Base-by-base conservation (phyloP, 2,329 filamentous ascomycete species). In the Gnomoniopsis smithogilvyi region DNA sequence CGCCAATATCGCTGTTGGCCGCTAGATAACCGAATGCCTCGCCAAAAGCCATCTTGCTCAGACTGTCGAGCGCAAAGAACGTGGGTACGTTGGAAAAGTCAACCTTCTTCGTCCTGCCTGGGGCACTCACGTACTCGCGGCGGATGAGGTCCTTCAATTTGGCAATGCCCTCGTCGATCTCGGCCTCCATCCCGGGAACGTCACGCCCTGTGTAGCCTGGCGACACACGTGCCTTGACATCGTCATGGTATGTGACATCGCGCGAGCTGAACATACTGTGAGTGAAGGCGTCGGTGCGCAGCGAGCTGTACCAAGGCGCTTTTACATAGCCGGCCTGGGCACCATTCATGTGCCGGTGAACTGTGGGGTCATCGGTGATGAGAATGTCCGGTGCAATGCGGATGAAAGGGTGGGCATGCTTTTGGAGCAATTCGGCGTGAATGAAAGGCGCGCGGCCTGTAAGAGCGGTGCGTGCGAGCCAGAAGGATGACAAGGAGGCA, bases 21-120 rank as follows among this genome's bases (percentile, higher is more conserved):
- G 68, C 69, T 2, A 80, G 66, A 62, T 75, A 77, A 12, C 77
- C 77, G 60, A 80, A 79, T 1, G 73, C 64, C 43, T 73, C 63
- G 22, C 79, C 78, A 33, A 81, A 75, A 1, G 76, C 76, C 4
- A 82, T 62, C 46, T 73, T 73, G 47, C 73, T 77, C 54, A 83
- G 77, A 24, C 80, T 75, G 62, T 82, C 80, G 1, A 82, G 67
- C 0, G 78, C 77, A 54, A 80, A 76, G 69, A 73, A 80, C 30
- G 78, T 74, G 3, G 75, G 70, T 48, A 76, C 75, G 12, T 67
- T 65, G 12, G 74, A 72, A 34, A 81, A 64, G 62, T 82, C 78
- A 64, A 80, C 70, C n/a, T 73, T 62, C 51, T 78, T 78, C 24
- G 41, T 22, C 3, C 48, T 19, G 11, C 17, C n/a, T 4, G 24